Base-by-base conservation (phyloP, 2,329 filamentous ascomycete genomes). In the Rugonectria rugulosa region DNA sequence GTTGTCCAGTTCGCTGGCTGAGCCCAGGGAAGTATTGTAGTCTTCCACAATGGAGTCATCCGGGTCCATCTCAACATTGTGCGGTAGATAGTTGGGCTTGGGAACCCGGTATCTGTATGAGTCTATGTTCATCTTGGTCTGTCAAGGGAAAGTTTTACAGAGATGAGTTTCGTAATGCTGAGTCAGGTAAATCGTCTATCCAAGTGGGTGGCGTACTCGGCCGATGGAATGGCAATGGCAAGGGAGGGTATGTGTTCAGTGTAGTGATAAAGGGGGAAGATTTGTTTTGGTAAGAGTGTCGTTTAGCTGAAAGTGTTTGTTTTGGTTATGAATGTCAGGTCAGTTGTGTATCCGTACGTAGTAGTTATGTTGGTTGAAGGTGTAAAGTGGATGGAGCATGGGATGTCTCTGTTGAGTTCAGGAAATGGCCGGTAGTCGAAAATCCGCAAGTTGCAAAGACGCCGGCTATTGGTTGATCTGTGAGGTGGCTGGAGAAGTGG, bases 51-150 rank as follows among this genome's bases (percentile, higher is more conserved):
- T 71, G 26, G 75, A 72, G 59, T 78, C 75, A 59, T 85, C 79
- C 57, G 76, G 75, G 63, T 86, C 81, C 47, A 76, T 73, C 52
- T 81, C 79, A 26, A 76, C 66, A 57, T 79, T 80, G 68, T 85
- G 82, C 38, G 84, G 83, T 10, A 87, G 75, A 62, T 86, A 86
- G 68, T 86, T 86, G 31, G 84, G 81, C 67, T 81, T 84, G 29
- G 83, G 83, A 7, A 81, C 77, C 66, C 80, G 78, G 60, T 80
- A 80, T 57, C 76, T 75, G 73, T 84, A 85, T 31, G 77, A 70
- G 65, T 81, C 73, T 65, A 75, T 73, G 61, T 80, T 65, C 70
- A 73, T 71, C n/a, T n/a, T n/a, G n/a, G n/a, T n/a, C n/a, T n/a
- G n/a, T n/a, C 51, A 42, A 40, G 34, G 23, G 17, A 37, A 23